Base-by-base conservation (phyloP, 148 eudicot species). In the Tetragonia tetragonoides region DNA sequence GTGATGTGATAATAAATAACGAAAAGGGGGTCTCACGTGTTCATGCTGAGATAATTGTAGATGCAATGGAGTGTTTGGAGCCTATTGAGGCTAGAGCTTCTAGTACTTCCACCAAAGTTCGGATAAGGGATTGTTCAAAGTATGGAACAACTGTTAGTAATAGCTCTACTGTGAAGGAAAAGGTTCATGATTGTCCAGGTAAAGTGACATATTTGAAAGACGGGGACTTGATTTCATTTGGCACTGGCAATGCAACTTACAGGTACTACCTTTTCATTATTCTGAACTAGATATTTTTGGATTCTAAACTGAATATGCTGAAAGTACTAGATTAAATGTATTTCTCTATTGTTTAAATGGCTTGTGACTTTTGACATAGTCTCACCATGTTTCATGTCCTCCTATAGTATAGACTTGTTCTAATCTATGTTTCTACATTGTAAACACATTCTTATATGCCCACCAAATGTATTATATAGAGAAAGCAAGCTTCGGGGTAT, bases 1-100 rank as follows among this genome's bases (percentile, higher is more conserved):
- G 98, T 77, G 99, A 95, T 82, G 83, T 95, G 66, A 95, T 85
- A 47, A 81, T 90, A 44, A 80, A 75, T 62, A 95, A 86, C 83
- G 99, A 95, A 76, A 95, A 93, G 83, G 97, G 97, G 20, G 92
- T 91, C 73, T 95, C 99, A 77, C 90, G 99, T 78, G 68, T 95
- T 66, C 99, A 95, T 86, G 92, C 97, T 16, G 97, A 95, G 86
- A 86, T 95, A 67, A 49, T 91, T 72, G 84, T 95, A 68, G 97
- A 91, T 82, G 87, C 72, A 65, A 85, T 95, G 97, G 75, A 82
- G 70, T 86, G 86, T 70, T 74, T 84, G 77, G 90, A 87, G 76
- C 70, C 75, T 68, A 16, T 57, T 53, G 81, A 68, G 68, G 76
- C 77, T 47, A 82, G 74, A 75, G 78, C 92, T 72, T 85, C 89